Evolutionary conservation across 2,329 filamentous ascomycete species (phyloP).

Genomic region (Mollisia scopiformis): DNA sequence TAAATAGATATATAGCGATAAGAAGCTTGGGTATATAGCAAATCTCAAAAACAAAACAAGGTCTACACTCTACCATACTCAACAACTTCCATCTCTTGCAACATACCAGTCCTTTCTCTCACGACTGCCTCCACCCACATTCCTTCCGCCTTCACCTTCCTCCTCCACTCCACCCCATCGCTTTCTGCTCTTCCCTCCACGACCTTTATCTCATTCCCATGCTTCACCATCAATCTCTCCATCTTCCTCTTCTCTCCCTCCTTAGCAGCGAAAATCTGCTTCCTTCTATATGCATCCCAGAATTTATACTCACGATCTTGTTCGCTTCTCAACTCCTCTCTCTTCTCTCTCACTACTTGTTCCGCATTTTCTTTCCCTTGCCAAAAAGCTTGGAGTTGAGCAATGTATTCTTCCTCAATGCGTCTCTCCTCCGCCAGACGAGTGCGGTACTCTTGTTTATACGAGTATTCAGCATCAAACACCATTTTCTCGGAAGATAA

Average conservation of each 20-base stretch:
- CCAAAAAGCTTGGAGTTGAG: constrained; percentile 44
- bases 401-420: constrained; percentile 49
- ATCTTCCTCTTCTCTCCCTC: constrained; percentile 41
- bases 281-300: constrained; percentile 42
- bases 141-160: constrained; percentile 46
- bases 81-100: constrained; percentile 41
- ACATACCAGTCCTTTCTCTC: constrained; percentile 46
- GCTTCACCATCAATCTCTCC: constrained; percentile 39
- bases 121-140: constrained; percentile 51
- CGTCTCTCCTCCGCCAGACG: constrained; percentile 45
- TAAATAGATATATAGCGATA: neutral
- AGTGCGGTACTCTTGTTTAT: constrained; percentile 45
- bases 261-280: constrained; percentile 46
- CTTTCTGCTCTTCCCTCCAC: constrained; percentile 41
- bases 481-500: constrained; percentile 35
- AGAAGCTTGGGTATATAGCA: neutral
- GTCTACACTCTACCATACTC: constrained; percentile 15
- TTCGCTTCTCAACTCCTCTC: constrained; percentile 46
- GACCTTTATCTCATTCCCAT: constrained; percentile 48
- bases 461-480: constrained; percentile 37
- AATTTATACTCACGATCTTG: constrained; percentile 44
- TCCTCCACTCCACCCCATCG: constrained; percentile 36
- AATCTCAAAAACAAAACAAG: neutral
- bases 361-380: constrained; percentile 38
- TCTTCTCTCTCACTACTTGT: constrained; percentile 45